Base-by-base conservation (phyloP, 2,329 filamentous ascomycete species). In the Scortechinia acanthostroma region DNA sequence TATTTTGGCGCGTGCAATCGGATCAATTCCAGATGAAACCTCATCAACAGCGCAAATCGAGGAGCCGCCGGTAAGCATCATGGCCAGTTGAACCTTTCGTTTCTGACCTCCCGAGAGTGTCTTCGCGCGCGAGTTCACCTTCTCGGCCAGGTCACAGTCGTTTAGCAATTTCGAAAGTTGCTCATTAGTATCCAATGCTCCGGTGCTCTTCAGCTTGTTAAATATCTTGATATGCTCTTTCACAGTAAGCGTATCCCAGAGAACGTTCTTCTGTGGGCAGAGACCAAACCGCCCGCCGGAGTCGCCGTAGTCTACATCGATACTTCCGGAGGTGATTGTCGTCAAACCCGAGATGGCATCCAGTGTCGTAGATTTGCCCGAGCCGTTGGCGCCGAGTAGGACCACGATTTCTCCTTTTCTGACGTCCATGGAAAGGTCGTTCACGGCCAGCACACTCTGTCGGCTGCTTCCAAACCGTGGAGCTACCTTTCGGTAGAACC, bases 61-160 rank as follows among this genome's bases (percentile, higher is more conserved):
- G 49, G 86, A 91, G 10, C 89, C 90, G 49, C 91, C 91, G 3
- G 88, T 94, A 53, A 96, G 81, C 89, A 95, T 95, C 80, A 95
- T 91, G 3, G 89, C 90, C 2, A 96, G 72, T 61, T 96, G 91
- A 5, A 95, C 72, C 61, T 96, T 96, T 44, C 91, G 74, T 66
- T 95, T 95, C 61, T 96, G 91, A 0, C 91, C 91, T 5, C 91
- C 91, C 2, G 89, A 95, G 0, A 96, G 70, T 0, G 88, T 94
- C 56, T 80, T 83, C 0, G 89, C 78, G 48, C 74, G 70, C 0
- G 90, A 85, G 25, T 79, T 76, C 33, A 80, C 68, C 64, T 96
- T 96, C 44, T 79, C 73, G 19, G 74, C 75, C 2, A 96, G 73
- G 58, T 95, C 91, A 50, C 93, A 81, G 1, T 80, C 73, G 4